phyloP scores from a whole-genome alignment of 2,329 filamentous ascomycete species.

The Hypoxylon sp. region DNA sequence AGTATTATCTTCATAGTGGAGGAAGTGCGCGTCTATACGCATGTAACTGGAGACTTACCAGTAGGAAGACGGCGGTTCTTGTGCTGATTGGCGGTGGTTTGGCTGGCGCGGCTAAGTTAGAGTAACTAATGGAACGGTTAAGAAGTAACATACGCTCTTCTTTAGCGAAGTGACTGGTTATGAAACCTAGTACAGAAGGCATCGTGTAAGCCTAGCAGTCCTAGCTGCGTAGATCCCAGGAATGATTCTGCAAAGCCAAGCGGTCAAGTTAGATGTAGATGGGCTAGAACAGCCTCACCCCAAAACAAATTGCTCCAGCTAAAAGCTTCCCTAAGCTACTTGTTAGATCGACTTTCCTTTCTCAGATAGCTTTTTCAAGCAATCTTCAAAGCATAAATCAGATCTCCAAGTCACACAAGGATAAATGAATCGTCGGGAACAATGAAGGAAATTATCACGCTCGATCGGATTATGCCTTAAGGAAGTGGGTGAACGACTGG shows the following conservation, averaged over 20 bases:
- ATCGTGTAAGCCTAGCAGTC: constrained; percentile 31
- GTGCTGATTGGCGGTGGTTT: constrained; percentile 54
- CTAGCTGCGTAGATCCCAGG: constrained; percentile 1
- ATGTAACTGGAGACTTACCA: constrained; percentile 44
- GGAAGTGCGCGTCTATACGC: constrained; percentile 28
- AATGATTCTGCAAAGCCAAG: constrained; percentile 15
- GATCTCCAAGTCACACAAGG: constrained; percentile 23
- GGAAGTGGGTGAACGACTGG: constrained; percentile 16
- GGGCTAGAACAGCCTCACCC: constrained; percentile 12
- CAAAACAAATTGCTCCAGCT: constrained; percentile 10
- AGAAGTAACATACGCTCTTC: constrained; percentile 42
- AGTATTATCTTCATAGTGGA: constrained; percentile 9
- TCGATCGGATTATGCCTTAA: constrained; percentile 38
- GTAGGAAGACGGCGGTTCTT: constrained; percentile 47
- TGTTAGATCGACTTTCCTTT: background rate
- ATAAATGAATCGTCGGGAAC: constrained; percentile 30
- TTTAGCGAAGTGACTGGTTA: constrained; percentile 43
- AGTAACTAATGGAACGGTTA: constrained; percentile 3
- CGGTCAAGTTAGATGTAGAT: constrained; percentile 7
- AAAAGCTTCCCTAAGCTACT: constrained; percentile 2
- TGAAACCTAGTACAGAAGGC: constrained; percentile 43
- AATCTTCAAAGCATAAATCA: constrained; percentile 19
- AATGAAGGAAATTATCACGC: constrained; percentile 31
- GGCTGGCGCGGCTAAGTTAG: constrained; percentile 43
- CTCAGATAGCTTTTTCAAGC: constrained; percentile 16